Evolutionary conservation across 768 basidiomycete genomes (phyloP).

Genomic region (Suillus bovinus): DNA sequence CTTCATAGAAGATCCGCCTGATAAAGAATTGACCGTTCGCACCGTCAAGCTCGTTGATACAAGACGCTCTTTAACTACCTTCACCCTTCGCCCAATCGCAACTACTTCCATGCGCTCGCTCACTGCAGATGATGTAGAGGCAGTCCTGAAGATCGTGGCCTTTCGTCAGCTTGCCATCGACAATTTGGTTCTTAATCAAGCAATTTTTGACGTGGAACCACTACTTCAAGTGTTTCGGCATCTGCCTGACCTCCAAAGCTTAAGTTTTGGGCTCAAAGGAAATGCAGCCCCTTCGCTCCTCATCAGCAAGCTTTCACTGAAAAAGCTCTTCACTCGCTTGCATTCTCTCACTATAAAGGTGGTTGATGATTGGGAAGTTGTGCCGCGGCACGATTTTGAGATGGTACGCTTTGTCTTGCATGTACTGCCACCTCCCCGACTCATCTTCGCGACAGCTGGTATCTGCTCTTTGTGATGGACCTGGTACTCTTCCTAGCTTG

Average conservation of each 20-base stretch:
- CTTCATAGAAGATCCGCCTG: constrained; percentile 5
- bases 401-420: neutral
- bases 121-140: neutral
- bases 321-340: neutral
- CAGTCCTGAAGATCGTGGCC: neutral
- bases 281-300: neutral
- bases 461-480: constrained; percentile 1
- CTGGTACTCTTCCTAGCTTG: constrained; percentile 6
- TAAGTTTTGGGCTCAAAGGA: neutral
- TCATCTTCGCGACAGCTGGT: neutral
- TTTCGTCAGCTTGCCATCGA: neutral
- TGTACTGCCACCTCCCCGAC: neutral
- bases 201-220: too few relatives aligned
- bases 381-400: neutral
- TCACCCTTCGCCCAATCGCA: constrained; percentile 1
- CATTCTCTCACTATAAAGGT: neutral
- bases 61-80: too few relatives aligned
- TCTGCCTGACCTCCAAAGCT: neutral
- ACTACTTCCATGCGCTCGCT: neutral
- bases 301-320: neutral
- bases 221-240: neutral
- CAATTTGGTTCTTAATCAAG: neutral
- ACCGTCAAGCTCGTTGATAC: neutral
- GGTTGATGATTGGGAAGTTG: rapidly evolving
- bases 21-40: neutral